A percentile compares a stretch with the other conserved stretches of the same genome.
These are phyloP conservation scores for Mikania micrantha DNA, from an alignment of 129 eudicot species.

Conservation along the genomic window DNA sequence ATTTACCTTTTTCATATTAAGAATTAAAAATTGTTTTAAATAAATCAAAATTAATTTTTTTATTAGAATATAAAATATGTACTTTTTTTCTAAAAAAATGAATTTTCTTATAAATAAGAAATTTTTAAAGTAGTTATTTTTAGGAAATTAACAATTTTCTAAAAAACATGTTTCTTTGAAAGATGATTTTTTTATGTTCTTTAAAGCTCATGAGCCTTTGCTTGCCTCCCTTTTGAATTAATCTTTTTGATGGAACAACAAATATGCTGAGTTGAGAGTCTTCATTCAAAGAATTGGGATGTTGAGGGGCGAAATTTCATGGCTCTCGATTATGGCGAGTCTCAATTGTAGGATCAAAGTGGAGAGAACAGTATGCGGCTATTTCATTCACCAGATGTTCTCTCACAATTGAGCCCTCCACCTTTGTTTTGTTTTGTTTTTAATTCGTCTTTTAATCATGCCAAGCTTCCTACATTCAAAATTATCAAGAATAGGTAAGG, in stretches of 20 bases:
- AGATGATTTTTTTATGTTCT: not conserved
- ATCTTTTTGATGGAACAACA: not conserved
- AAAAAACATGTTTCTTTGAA: too few relatives aligned
- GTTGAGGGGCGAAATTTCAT: not conserved
- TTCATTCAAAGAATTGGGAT: not conserved
- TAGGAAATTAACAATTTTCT: too few relatives aligned
- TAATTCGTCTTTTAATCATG: too few relatives aligned
- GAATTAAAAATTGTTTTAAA: too few relatives aligned
- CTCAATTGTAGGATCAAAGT: not conserved
- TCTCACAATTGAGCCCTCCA: not conserved
- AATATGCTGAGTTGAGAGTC: not conserved
- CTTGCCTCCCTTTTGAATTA: not conserved
- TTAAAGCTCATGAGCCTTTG: not conserved
- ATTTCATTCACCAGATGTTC: not conserved
- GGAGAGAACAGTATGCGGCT: not conserved
- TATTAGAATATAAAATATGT: too few relatives aligned
- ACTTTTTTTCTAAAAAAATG: too few relatives aligned
- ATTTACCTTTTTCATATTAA: too few relatives aligned
- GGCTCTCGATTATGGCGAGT: not conserved
- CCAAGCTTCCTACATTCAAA: too few relatives aligned
- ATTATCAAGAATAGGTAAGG: too few relatives aligned
- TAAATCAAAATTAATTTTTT: too few relatives aligned
- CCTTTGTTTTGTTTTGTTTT: not conserved
- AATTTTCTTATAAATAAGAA: too few relatives aligned
- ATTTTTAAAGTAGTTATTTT: too few relatives aligned